Percentiles rank a stretch among this genome's conserved stretches.
Evolutionary conservation across 148 eudicot genomes (phyloP).

Genomic region (Camellia japonica): DNA sequence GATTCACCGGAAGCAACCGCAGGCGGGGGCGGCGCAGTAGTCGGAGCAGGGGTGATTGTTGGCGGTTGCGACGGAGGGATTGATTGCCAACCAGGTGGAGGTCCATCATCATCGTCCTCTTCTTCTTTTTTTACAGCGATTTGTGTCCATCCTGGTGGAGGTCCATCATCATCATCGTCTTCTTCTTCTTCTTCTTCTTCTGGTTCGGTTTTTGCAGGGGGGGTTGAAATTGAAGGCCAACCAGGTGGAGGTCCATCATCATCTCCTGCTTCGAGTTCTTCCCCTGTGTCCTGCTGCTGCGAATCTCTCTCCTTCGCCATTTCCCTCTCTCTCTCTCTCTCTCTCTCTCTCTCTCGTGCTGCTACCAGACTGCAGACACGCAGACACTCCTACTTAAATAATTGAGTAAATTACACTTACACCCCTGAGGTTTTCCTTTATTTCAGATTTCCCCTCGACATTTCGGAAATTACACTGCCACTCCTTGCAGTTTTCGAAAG

Average conservation of each 20-base stretch:
- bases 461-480: too few species aligned
- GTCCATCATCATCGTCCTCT: slow-evolving; percentile 37
- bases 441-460: too few species aligned
- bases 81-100: slow-evolving; percentile 32
- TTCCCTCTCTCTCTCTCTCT: not conserved
- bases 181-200: slow-evolving; percentile 17
- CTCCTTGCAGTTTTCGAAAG: too few species aligned
- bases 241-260: slow-evolving; percentile 29
- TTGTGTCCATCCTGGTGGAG: slow-evolving; percentile 25
- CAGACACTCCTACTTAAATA: too few species aligned
- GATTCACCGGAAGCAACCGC: slow-evolving; percentile 19
- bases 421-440: too few species aligned
- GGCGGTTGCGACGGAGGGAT: slow-evolving; percentile 17
- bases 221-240: not conserved
- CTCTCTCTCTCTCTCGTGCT: not conserved
- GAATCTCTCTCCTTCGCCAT: not conserved
- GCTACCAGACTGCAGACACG: too few species aligned
- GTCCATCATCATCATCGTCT: slow-evolving; percentile 6
- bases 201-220: not conserved
- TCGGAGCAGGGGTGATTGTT: slow-evolving; percentile 4
- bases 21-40: slow-evolving; percentile 11
- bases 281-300: not conserved
- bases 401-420: too few species aligned
- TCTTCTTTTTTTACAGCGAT: slow-evolving; percentile 6
- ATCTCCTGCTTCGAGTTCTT: not conserved